Evolutionary conservation across 1,284 basidiomycete genomes (phyloP).

Genomic region (Phenoliferia sp.): DNA sequence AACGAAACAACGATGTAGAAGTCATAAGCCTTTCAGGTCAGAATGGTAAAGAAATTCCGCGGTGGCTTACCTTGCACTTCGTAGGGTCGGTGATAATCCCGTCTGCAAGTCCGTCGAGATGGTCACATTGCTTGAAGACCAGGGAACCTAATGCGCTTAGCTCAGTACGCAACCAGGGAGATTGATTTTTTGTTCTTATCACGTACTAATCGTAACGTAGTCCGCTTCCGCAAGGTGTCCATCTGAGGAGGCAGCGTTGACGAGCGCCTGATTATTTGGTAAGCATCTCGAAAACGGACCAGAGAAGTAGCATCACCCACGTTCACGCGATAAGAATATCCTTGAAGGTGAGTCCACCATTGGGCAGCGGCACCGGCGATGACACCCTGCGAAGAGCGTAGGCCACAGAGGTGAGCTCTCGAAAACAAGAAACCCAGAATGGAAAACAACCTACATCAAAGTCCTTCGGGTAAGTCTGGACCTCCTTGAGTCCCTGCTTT

Average conservation of each 20-base stretch:
- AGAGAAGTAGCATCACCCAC: no score
- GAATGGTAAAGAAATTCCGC: no score
- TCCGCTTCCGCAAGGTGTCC: slow-evolving; percentile 18
- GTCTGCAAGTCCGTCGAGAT: slow-evolving; percentile 37
- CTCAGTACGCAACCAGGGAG: not conserved
- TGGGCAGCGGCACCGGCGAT: slow-evolving; percentile 31
- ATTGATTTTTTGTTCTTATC: not conserved
- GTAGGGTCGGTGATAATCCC: slow-evolving; percentile 33
- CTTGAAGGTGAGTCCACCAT: slow-evolving; percentile 21
- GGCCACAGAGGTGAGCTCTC: no score
- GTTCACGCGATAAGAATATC: slow-evolving; percentile 26
- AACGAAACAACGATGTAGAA: not conserved
- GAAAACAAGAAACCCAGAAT: not conserved
- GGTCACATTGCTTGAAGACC: slow-evolving; percentile 33
- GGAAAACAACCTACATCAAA: slow-evolving; percentile 26
- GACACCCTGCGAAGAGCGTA: slow-evolving; percentile 8
- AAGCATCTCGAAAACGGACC: no score
- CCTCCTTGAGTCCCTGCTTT: slow-evolving; percentile 30
- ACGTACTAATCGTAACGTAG: slow-evolving; percentile 26
- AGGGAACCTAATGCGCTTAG: not conserved
- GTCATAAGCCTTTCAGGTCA: no score
- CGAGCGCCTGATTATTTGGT: no score
- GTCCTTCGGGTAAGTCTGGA: slow-evolving; percentile 24
- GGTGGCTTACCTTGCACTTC: slow-evolving; percentile 13
- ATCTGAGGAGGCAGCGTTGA: slow-evolving; percentile 20